Conservation (phyloP, 257 asterid genomes). For the Capsicum pubescens region DNA sequence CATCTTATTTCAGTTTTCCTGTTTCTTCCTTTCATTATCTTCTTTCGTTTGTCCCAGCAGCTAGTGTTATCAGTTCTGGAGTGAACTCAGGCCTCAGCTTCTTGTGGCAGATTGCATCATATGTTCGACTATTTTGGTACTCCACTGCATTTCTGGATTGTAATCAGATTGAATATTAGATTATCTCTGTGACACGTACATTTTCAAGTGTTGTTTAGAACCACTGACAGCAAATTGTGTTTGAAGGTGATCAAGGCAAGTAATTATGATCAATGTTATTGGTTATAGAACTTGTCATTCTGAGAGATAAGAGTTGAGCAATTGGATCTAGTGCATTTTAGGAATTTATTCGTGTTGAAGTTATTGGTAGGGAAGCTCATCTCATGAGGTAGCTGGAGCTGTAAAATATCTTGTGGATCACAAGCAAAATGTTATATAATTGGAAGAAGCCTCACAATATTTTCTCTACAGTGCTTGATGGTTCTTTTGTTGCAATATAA, state of each 20-base stretch:
- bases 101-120: background rate
- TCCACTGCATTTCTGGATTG: conserved; percentile 6
- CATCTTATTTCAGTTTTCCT: conserved; percentile 19
- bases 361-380: conserved; percentile 28
- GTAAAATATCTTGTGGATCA: conserved; percentile 29
- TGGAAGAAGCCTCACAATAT: conserved; percentile 39
- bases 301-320: conserved; percentile 10
- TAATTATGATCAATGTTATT: background rate
- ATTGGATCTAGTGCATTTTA: conserved; percentile 3
- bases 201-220: background rate
- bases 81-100: conserved; percentile 22
- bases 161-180: background rate
- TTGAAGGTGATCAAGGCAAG: conserved; percentile 20
- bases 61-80: conserved; percentile 21
- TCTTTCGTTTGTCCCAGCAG: conserved; percentile 18
- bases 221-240: background rate
- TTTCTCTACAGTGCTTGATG: conserved; percentile 34
- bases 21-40: conserved; percentile 18
- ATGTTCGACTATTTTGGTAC: background rate
- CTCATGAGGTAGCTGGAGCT: conserved; percentile 37
- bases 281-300: conserved; percentile 22
- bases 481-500: conserved; percentile 35
- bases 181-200: background rate
- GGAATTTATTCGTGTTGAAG: conserved; percentile 15
- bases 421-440: conserved; percentile 45